phyloP scores from a whole-genome alignment of 768 basidiomycete genomes.

The Russula sp. region DNA sequence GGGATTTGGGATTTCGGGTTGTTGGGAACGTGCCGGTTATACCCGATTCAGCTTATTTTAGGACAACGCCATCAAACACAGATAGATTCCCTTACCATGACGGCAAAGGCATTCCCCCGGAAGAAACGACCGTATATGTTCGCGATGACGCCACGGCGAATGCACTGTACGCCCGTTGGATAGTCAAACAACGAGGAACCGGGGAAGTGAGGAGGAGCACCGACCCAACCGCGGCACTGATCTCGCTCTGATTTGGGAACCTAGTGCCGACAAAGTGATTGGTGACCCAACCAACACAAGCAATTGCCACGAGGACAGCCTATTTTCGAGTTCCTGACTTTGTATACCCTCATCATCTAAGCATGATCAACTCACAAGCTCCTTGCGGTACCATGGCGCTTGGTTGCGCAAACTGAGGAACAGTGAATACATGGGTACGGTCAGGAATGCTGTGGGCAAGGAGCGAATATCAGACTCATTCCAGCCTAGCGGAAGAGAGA shows the following conservation, averaged over 20 bases:
- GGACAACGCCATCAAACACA: background rate
- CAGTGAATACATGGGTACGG: slow-evolving; percentile 66
- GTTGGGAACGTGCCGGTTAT: too few relatives aligned
- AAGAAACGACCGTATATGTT: slow-evolving; percentile 77
- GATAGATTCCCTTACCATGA: slow-evolving; percentile 53
- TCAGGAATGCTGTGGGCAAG: slow-evolving; percentile 53
- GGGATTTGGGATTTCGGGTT: background rate
- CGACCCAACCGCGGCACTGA: slow-evolving; percentile 72
- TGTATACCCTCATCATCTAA: background rate
- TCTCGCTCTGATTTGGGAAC: slow-evolving; percentile 69
- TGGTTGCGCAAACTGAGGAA: slow-evolving; percentile 65
- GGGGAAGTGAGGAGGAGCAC: slow-evolving; percentile 24
- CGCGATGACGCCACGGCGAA: slow-evolving; percentile 75
- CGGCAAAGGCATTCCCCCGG: slow-evolving; percentile 71
- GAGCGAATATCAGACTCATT: background rate
- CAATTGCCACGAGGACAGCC: slow-evolving; percentile 55
- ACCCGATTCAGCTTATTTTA: background rate
- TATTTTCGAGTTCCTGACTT: slow-evolving; percentile 21
- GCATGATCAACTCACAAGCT: slow-evolving; percentile 46
- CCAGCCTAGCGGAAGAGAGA: background rate
- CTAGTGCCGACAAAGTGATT: slow-evolving; percentile 66
- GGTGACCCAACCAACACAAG: slow-evolving; percentile 71
- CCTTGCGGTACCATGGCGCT: slow-evolving; percentile 54
- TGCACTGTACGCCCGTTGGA: slow-evolving; percentile 42
- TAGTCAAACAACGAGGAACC: slow-evolving; percentile 12